phyloP scores from a whole-genome alignment of 225 moss, liverwort and hornwort species.

The Neckera pumila region DNA sequence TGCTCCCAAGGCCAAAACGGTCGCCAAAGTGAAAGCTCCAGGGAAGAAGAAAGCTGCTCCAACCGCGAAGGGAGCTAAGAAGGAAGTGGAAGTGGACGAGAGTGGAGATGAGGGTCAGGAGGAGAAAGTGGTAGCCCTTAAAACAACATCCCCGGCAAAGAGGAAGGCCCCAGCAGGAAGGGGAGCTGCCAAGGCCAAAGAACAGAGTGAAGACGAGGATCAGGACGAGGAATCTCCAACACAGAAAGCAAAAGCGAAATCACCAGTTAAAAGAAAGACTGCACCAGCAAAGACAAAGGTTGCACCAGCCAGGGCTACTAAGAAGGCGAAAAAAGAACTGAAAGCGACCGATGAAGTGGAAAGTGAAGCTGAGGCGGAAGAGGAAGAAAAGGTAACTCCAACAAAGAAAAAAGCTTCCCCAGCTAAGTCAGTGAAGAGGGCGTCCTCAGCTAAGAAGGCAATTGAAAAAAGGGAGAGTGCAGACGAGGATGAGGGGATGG shows the following conservation, averaged over 20 bases:
- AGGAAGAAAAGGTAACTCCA: constrained; percentile 1
- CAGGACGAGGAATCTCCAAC: not conserved
- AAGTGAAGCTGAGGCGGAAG: not conserved
- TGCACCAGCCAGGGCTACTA: not conserved
- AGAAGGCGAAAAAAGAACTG: not conserved
- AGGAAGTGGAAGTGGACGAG: constrained; percentile 5
- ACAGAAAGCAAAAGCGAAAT: not conserved
- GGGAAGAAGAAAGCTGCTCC: constrained; percentile 12
- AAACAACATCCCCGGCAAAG: constrained; percentile 7
- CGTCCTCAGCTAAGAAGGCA: not conserved
- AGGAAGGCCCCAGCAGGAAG: constrained; percentile 1
- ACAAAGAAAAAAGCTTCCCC: not conserved
- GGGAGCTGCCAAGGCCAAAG: constrained; percentile 3
- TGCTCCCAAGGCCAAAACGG: not conserved
- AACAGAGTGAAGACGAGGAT: not conserved
- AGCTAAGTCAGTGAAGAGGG: constrained; percentile 9
- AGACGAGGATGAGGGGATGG: constrained; percentile 1
- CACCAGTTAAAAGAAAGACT: not conserved
- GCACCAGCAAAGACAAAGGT: not conserved
- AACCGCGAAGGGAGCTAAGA: constrained; percentile 7
- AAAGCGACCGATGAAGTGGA: not conserved
- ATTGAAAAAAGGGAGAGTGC: not conserved
- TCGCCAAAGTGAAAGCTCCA: constrained; percentile 15
- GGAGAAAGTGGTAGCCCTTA: not conserved
- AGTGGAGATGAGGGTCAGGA: constrained; percentile 5